Evolutionary conservation across 2,329 filamentous ascomycete genomes (phyloP), one percentile per base, ranked within the genome.

Genomic region (Exophiala lecanii-corni): DNA sequence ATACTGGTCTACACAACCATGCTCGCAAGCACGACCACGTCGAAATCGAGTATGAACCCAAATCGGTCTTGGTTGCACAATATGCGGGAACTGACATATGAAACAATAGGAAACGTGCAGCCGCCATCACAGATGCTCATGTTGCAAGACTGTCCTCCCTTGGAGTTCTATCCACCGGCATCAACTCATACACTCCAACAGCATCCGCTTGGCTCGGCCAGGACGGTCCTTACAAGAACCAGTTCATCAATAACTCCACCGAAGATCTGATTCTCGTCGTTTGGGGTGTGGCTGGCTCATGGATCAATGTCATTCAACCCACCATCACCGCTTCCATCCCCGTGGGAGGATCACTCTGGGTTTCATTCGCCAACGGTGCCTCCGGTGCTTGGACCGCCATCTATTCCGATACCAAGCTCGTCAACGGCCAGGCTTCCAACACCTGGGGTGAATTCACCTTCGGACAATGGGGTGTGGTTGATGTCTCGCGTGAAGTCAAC

Each of bases 371-470:
- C 5, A 40, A 45, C 10, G 55, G 51, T 23, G 53, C 44, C 5
- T 50, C 53, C 2, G 50, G 49, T 32, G 54, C 45, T 15, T 56
- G 52, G 44, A 39, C 50, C 30, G 50, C 50, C 19, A 39, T 56
- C 41, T 54, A 53, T 44, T 3, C 19, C 9, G 52, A 51, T 34
- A 55, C 52, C 30, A 18, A 46, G 19, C 43, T 56, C n/a, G 36
- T 50, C 37, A 54, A 55, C 31, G 54, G 54, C 31, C 54, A 56
- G 31, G 40, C 48, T 19, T 49, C 38, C 46, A 50, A 56, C 35
- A 55, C 54, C 34, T 56, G 54, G 54, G 50, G 50, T 28, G 54
- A 56, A 32, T 54, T 45, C 43, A 56, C 54, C 23, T 56, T 56
- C 36, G 43, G 47, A 9, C 36, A 49, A 20, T 56, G 43, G 25